Base-by-base conservation (phyloP, 768 basidiomycete species). In the Rhodotorula babjevae region DNA sequence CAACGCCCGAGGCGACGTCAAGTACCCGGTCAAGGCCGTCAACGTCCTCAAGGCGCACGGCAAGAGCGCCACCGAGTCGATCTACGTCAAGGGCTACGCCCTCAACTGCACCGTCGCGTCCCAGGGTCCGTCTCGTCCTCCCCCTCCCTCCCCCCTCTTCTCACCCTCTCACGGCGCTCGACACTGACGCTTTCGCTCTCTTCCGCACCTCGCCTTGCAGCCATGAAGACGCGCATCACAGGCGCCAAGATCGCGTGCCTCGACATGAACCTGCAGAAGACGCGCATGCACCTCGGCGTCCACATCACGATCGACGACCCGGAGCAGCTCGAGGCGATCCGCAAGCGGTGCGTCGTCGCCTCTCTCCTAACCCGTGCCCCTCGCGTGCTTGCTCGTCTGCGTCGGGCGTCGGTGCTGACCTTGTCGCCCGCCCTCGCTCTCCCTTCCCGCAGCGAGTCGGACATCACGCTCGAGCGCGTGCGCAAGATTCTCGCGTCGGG, bases 11-110 rank as follows among this genome's bases (percentile, higher is more conserved):
- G 96, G 96, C 44, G 96, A 99, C 80, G 89, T 90, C 80, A 98
- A 97, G 82, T 99, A 98, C 82, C 96, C 96, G 11, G 96, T 99
- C 72, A 98, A 99, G 82, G 96, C 96, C 10, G 96, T 99, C 75
- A 99, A 99, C 79, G 87, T 98, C 42, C 85, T 99, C 77, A 99
- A 99, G 82, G 96, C 96, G 5, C 96, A 99, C 77, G 96, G 96
- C 65, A 88, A 87, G 82, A 94, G 92, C 80, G 92, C 96, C 33
- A 86, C 93, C 75, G 96, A 99, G 81, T 97, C 94, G 56, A 79
- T 96, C 72, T 93, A 90, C 80, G 90, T 99, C 61, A 90, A 90
- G 79, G 96, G 96, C 52, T 99, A 98, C 83, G 96, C 96, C 49
- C 83, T 99, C 72, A 99, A 98, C 81, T 98, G 96, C 82, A 97